These are phyloP conservation scores for Mycena rosella DNA, from an alignment of 768 basidiomycete species.

Conservation along the genomic window DNA sequence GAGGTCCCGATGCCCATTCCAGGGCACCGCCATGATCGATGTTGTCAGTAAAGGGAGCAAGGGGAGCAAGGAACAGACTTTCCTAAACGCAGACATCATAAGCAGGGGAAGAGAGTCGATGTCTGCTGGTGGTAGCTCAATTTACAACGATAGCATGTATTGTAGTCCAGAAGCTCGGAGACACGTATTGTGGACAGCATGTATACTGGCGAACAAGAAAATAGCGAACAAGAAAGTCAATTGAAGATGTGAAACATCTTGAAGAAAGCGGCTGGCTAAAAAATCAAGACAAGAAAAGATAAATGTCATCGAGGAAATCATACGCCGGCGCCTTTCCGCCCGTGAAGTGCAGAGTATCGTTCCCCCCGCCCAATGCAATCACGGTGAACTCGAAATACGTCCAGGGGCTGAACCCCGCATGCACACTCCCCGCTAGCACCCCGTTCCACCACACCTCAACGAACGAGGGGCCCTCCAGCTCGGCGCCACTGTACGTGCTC, in stretches of 20 bases:
- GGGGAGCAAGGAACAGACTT: slow-evolving; percentile 5
- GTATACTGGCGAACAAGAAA: too few species aligned
- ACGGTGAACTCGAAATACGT: slow-evolving; percentile 29
- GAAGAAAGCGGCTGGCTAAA: slow-evolving; percentile 13
- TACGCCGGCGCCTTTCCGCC: slow-evolving; percentile 38
- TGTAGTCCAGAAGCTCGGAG: too few species aligned
- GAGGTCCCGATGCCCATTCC: too few species aligned
- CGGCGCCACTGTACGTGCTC: slow-evolving; percentile 33
- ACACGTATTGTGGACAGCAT: too few species aligned
- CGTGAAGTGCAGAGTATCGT: slow-evolving; percentile 29
- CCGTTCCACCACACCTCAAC: slow-evolving; percentile 37
- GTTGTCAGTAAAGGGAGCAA: neutral
- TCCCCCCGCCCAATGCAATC: slow-evolving; percentile 23
- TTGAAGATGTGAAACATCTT: neutral
- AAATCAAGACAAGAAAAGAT: slow-evolving; percentile 29
- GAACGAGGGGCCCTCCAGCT: slow-evolving; percentile 29
- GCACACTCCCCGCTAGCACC: slow-evolving; percentile 23
- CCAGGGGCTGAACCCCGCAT: slow-evolving; percentile 26
- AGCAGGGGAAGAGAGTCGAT: neutral
- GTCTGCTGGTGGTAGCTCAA: too few species aligned
- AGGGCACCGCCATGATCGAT: slow-evolving; percentile 20
- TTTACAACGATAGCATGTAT: too few species aligned
- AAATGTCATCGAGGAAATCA: slow-evolving; percentile 36
- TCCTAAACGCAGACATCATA: neutral
- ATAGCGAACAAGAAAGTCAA: too few species aligned